Evolutionary conservation across 2,329 filamentous ascomycete genomes (phyloP), one percentile per base, ranked within the genome.

Genomic region (Pseudocercospora musae): DNA sequence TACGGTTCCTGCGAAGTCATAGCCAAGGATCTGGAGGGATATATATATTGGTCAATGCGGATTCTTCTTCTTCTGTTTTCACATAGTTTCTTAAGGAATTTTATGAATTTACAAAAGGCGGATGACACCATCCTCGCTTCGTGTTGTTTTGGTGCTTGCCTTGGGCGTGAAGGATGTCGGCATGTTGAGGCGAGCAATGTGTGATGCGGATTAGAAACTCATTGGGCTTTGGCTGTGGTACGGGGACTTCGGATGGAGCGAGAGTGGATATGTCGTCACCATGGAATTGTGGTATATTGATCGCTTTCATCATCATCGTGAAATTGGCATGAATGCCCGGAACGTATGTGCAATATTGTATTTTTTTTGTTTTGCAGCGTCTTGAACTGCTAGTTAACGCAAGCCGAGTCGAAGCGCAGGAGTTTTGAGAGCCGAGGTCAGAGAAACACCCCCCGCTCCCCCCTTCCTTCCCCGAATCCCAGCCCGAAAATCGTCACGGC

Each of bases 1-100:
- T 0, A 87, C 76, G 1, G 80, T 75, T n/a, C 85, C 85, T 0
- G 84, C 77, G 68, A 87, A 87, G 70, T 87, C 85, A n/a, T 83
- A 82, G 11, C 85, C 85, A 0, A 87, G 78, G 23, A 50, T 50
- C 42, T 46, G 42, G n/a, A 23, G 2, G 2, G n/a, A n/a, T n/a
- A n/a, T n/a, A n/a, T n/a, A 23, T 7, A n/a, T 20, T 11, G 4
- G 21, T 20, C 6, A 20, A 46, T 4, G 1, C 8, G 21, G n/a
- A n/a, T n/a, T n/a, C n/a, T n/a, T n/a, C n/a, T n/a, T n/a, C n/a
- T n/a, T n/a, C n/a, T n/a, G n/a, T n/a, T n/a, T n/a, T n/a, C n/a
- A n/a, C n/a, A n/a, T n/a, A n/a, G n/a, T n/a, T n/a, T n/a, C n/a
- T n/a, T n/a, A n/a, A n/a, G n/a, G n/a, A n/a, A n/a, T n/a, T n/a